Base-by-base conservation (phyloP, 1,284 basidiomycete genomes). In the Neonothopanus nambi region DNA sequence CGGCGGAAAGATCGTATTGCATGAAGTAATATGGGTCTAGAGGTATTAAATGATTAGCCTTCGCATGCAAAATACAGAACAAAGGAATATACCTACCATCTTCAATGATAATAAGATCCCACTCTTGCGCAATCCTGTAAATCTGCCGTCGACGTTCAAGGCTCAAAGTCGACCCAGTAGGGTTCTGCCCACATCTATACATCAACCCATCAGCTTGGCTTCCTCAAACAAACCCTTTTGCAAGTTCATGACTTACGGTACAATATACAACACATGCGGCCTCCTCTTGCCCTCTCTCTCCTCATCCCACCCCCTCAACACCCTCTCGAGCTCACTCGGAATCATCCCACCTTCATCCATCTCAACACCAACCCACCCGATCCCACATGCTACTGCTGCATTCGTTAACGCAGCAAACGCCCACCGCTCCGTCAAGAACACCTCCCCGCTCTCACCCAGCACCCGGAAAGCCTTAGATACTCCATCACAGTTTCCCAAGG, bases 271-370 rank as follows among this genome's bases (percentile, higher is more conserved):
- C 70, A 33, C 65, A 63, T 41, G 75, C 73, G 52, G 56, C 20
- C 38, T 54, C 38, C 49, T 57, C 26, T 37, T 23, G 6, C 48
- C 42, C 7, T 41, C 38, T 47, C 51, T 42, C 18, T 18, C 41
- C 13, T 15, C 7, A 2, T 84, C 71, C 82, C 82, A 85, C 15
- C 66, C 69, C 2, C 63, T 66, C 3, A 85, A 66, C 1, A 79
- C 60, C 2, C 69, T 61, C n/a, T 82, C 79, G 56, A 85, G 67
- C 48, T 77, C 75, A 5, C 71, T 71, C 0, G 80, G 76, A 3
- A 78, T 64, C 49, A 85, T 68, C 5, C 82, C 82, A 52, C 75
- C 68, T n/a, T 72, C 74, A 62, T 85, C 83, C 71, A 84, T 82
- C 82, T n/a, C 33, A 11, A 47, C 39, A 33, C 30, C 30, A 33